These are phyloP conservation scores for Globisporangium echinulatum DNA, from an alignment of 352 stramenopile species.

Conservation along the genomic window DNA sequence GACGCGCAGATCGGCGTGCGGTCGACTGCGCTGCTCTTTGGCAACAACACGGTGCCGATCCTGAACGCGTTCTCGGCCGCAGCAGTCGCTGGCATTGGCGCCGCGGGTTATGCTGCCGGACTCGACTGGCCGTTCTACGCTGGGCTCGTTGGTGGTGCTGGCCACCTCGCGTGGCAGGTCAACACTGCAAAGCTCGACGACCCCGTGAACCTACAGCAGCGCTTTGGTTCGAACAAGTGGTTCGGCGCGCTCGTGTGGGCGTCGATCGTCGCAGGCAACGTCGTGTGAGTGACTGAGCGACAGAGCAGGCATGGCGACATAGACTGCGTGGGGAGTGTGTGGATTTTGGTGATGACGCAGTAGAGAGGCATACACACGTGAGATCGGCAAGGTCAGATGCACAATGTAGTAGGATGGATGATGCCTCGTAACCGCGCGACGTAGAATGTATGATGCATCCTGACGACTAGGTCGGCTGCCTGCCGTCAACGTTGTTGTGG, in stretches of 20 bases:
- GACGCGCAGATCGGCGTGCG: slow-evolving; percentile 94
- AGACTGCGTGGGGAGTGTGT: too few relatives aligned
- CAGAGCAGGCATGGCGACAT: neutral
- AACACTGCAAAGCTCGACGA: slow-evolving; percentile 94
- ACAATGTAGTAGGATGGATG: too few relatives aligned
- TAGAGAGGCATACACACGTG: too few relatives aligned
- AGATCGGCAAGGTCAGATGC: too few relatives aligned
- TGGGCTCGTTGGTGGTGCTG: slow-evolving; percentile 79
- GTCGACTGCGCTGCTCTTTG: slow-evolving; percentile 95
- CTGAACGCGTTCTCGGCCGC: slow-evolving; percentile 81
- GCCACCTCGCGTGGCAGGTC: slow-evolving; percentile 96
- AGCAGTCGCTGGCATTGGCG: slow-evolving; percentile 56
- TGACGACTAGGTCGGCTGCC: too few relatives aligned
- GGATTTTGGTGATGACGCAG: too few relatives aligned
- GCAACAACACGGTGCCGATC: slow-evolving; percentile 91
- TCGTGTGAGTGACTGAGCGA: slow-evolving; percentile 24
- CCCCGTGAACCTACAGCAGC: slow-evolving; percentile 87
- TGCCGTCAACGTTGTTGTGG: too few relatives aligned
- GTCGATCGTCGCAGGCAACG: slow-evolving; percentile 75
- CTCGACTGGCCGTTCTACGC: slow-evolving; percentile 88
- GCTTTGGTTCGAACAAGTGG: slow-evolving; percentile 94
- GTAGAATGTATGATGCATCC: too few relatives aligned
- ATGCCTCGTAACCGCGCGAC: too few relatives aligned
- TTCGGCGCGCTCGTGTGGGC: slow-evolving; percentile 80
- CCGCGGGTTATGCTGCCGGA: slow-evolving; percentile 68